Percentiles rank a stretch among this genome's conserved stretches.
These are phyloP conservation scores for Brassica napus DNA, from an alignment of 345 rosid genomes.

Conservation along the genomic window DNA sequence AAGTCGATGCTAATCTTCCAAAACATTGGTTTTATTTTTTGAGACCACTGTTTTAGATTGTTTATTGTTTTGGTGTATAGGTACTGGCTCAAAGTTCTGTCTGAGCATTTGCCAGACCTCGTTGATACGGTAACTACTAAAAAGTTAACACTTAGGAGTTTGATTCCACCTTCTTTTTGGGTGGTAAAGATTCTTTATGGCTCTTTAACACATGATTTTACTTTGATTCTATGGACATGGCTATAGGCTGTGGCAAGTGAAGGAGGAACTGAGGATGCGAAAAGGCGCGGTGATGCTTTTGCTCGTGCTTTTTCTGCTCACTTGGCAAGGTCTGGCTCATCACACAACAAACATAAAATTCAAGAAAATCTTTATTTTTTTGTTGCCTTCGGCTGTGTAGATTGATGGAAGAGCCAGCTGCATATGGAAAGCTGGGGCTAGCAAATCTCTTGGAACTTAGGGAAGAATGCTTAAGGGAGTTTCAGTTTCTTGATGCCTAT, in stretches of 20 bases:
- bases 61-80: constrained; percentile 42
- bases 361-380: not conserved
- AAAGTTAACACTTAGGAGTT: not conserved
- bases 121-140: constrained; percentile 73
- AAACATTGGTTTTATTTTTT: not conserved
- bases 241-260: constrained; percentile 98
- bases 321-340: constrained; percentile 70
- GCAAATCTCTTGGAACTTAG: constrained; percentile 98
- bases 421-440: constrained; percentile 93
- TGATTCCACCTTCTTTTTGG: not conserved
- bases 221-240: constrained; percentile 21
- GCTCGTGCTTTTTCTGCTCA: constrained; percentile 99
- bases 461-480: constrained; percentile 98
- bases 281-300: constrained; percentile 97
- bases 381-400: constrained; percentile 43
- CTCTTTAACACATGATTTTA: constrained; percentile 1
- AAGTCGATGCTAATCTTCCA: not conserved
- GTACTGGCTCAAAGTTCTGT: constrained; percentile 95
- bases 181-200: not conserved
- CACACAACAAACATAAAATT: constrained; percentile 12
- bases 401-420: constrained; percentile 98
- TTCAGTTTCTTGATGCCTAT: constrained; percentile 90
- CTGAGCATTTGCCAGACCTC: constrained; percentile 93
- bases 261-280: constrained; percentile 97
- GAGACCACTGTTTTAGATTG: not conserved